These are phyloP conservation scores for Crithidia fasciculata DNA, from an alignment of 208 protist species.

Conservation along the genomic window DNA sequence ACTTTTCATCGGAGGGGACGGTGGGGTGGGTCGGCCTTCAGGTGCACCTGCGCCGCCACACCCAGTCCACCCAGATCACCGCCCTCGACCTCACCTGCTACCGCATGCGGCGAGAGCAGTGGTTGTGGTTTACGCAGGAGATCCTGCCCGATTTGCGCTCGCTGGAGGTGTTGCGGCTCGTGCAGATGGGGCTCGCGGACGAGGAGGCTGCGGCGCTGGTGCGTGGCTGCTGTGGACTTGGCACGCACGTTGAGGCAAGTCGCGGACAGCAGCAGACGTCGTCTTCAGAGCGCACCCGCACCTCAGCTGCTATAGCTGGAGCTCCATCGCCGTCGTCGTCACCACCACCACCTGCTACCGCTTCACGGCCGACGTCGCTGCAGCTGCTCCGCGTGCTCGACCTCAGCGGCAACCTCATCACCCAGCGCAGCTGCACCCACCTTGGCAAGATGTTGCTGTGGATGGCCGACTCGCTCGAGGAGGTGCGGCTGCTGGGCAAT, in stretches of 20 bases:
- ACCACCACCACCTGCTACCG: not conserved
- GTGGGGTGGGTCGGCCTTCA: constrained; percentile 51
- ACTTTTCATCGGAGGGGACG: constrained; percentile 20
- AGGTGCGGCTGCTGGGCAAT: constrained; percentile 66
- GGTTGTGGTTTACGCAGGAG: constrained; percentile 66
- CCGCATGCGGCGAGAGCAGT: constrained; percentile 52
- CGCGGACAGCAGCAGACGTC: constrained; percentile 4
- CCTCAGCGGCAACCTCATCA: constrained; percentile 70
- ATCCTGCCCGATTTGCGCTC: constrained; percentile 61
- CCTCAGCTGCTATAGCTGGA: not conserved
- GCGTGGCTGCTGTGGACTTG: constrained; percentile 33
- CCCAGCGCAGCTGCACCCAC: constrained; percentile 59
- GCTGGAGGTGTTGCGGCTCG: constrained; percentile 52
- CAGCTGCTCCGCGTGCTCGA: constrained; percentile 65
- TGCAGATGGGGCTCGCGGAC: constrained; percentile 68
- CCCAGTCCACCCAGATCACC: constrained; percentile 41
- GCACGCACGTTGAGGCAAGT: not conserved
- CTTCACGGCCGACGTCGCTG: constrained; percentile 7
- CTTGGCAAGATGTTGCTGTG: constrained; percentile 74
- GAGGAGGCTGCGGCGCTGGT: constrained; percentile 49
- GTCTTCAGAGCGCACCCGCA: not conserved
- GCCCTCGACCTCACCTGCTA: constrained; percentile 60
- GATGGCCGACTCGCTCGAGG: constrained; percentile 64
- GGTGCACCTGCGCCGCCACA: constrained; percentile 45
- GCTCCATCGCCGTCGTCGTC: constrained; percentile 4